phyloP scores from a whole-genome alignment of 345 rosid species.

The Garcia nutans region DNA sequence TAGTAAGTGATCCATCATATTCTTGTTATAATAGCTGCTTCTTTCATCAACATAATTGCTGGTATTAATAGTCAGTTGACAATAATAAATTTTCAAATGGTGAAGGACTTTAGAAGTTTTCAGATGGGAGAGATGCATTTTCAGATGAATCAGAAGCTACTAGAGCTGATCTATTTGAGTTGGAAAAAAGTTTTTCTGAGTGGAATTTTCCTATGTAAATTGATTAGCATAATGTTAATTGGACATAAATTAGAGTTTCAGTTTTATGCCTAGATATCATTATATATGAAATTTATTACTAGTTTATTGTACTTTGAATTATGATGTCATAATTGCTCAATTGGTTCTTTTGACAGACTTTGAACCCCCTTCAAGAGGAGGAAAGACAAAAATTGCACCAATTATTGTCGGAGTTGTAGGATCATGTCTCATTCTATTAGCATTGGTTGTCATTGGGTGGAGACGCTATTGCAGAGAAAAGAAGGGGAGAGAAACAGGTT shows the following conservation, averaged over 20 bases:
- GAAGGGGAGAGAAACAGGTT: constrained; percentile 20
- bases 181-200: not conserved
- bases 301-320: not conserved
- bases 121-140: not conserved
- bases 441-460: constrained; percentile 25
- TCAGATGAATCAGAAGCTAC: not conserved
- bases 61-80: too few species aligned
- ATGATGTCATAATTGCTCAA: not conserved
- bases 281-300: not conserved
- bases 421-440: constrained; percentile 11
- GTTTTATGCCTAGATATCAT: not conserved
- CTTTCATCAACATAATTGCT: too few species aligned
- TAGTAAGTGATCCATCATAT: not conserved
- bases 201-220: not conserved
- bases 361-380: constrained; percentile 1
- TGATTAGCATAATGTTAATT: not conserved
- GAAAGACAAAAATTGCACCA: constrained; percentile 1
- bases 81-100: too few species aligned
- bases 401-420: constrained; percentile 25
- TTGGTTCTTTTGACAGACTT: constrained; percentile 25
- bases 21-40: not conserved
- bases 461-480: constrained; percentile 19
- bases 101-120: too few species aligned
- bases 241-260: not conserved
- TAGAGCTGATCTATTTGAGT: not conserved